Conservation (phyloP, 2,329 filamentous ascomycete genomes). For the Pseudogymnoascus sp. region DNA sequence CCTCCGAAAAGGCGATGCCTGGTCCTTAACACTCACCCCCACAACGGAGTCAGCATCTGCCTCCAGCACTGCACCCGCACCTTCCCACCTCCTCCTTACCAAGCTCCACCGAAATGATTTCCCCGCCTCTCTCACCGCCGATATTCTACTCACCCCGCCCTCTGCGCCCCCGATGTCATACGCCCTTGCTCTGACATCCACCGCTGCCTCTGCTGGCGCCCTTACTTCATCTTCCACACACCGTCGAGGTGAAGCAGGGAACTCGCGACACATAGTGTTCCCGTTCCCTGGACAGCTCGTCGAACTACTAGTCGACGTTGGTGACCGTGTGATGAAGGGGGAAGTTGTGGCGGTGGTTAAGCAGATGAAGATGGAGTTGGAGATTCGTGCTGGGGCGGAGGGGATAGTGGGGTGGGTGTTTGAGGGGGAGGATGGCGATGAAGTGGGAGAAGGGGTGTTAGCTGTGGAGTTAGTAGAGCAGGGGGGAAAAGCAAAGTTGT, state of each 20-base stretch:
- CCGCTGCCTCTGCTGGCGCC: conserved; percentile 42
- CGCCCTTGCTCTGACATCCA: conserved; percentile 33
- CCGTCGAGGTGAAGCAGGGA: conserved; percentile 40
- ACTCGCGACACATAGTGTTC: conserved; percentile 46
- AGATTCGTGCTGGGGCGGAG: conserved; percentile 38
- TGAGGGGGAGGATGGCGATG: conserved; percentile 24
- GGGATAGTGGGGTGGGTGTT: conserved; percentile 23
- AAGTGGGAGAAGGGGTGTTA: conserved; percentile 23
- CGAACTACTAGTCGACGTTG: conserved; percentile 49
- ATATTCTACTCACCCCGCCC: conserved; percentile 41
- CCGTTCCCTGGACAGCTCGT: conserved; percentile 53
- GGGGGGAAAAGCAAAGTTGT: neutral
- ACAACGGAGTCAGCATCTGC: conserved; percentile 13
- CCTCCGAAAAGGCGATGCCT: conserved; percentile 53
- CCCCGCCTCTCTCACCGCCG: conserved; percentile 46
- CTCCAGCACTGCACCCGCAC: conserved; percentile 21
- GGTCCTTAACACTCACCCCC: conserved; percentile 43
- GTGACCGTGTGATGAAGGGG: conserved; percentile 41
- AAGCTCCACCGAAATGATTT: conserved; percentile 54
- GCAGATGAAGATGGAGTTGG: conserved; percentile 67
- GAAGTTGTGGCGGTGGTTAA: conserved; percentile 52
- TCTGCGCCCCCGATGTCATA: conserved; percentile 39
- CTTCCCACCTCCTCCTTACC: conserved; percentile 47
- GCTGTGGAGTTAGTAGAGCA: conserved; percentile 12
- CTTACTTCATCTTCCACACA: conserved; percentile 41